These are phyloP conservation scores for Gaultheria prostrata DNA, from an alignment of 148 eudicot genomes.

Conservation along the genomic window DNA sequence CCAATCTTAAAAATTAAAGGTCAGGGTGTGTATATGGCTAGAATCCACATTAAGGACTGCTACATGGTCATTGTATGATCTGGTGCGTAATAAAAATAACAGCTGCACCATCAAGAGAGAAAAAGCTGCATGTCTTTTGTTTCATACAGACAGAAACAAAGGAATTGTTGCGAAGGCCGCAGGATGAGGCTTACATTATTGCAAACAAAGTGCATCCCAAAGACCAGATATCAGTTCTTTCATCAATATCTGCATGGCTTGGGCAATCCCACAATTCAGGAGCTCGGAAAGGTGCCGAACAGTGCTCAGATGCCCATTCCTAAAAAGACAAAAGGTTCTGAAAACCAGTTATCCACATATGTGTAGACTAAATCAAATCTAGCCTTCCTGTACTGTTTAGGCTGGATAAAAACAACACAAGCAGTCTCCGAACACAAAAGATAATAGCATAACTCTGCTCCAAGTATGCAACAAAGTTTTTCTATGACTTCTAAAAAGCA, in stretches of 20 bases:
- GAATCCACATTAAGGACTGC: not conserved
- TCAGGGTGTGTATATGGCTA: not conserved
- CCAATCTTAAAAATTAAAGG: too few species aligned
- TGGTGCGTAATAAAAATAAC: not conserved
- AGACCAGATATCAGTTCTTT: conserved; percentile 97
- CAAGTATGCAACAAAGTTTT: not conserved
- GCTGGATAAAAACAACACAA: not conserved
- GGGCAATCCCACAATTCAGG: conserved; percentile 99
- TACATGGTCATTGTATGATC: conserved; percentile 6
- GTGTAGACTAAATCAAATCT: not conserved
- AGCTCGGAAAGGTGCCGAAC: conserved; percentile 94
- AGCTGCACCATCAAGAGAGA: not conserved
- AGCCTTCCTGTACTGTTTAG: not conserved
- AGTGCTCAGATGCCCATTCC: conserved; percentile 99
- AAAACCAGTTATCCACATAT: conserved; percentile 4
- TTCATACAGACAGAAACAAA: not conserved
- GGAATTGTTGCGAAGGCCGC: not conserved
- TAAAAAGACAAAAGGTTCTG: conserved; percentile 29
- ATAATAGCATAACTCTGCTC: not conserved
- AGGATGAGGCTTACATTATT: conserved; percentile 57
- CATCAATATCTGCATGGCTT: conserved; percentile 84
- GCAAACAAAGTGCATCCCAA: conserved; percentile 93
- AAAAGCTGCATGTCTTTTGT: not conserved
- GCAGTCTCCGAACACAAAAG: not conserved
- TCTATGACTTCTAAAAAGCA: not conserved